phyloP scores from a whole-genome alignment of 805 yeast species.

The Candida manassasensis region DNA sequence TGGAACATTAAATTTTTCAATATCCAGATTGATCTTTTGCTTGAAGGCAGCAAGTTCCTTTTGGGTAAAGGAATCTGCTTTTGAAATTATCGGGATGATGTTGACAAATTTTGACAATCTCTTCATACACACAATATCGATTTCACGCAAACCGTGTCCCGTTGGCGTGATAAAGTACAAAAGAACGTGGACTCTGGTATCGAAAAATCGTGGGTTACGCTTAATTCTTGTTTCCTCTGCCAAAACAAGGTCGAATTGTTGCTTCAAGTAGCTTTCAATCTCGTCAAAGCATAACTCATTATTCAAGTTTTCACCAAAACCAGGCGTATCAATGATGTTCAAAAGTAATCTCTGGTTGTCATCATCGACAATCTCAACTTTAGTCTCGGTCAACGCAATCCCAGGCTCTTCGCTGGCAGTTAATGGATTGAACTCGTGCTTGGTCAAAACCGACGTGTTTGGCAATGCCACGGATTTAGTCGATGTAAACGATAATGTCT shows the following conservation, averaged over 20 bases:
- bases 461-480: constrained; percentile 53
- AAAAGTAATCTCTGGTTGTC: constrained; percentile 51
- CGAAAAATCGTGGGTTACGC: constrained; percentile 80
- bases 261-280: constrained; percentile 62
- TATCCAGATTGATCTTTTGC: constrained; percentile 54
- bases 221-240: constrained; percentile 84
- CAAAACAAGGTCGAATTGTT: constrained; percentile 71
- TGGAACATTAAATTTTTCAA: constrained; percentile 67
- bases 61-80: constrained; percentile 73
- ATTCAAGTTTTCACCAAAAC: constrained; percentile 73
- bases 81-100: constrained; percentile 76
- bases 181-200: constrained; percentile 73
- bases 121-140: constrained; percentile 71
- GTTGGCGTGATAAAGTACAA: constrained; percentile 74
- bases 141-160: constrained; percentile 74
- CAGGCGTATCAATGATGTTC: constrained; percentile 66
- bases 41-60: constrained; percentile 61
- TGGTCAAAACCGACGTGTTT: constrained; percentile 52
- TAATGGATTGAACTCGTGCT: constrained; percentile 55
- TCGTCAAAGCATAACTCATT: constrained; percentile 65
- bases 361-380: constrained; percentile 57
- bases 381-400: constrained; percentile 65
- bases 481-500: constrained; percentile 52
- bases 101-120: constrained; percentile 69
- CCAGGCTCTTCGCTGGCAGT: constrained; percentile 68